Evolutionary conservation across 345 rosid species (phyloP).

Genomic region (Noccaea caerulescens): DNA sequence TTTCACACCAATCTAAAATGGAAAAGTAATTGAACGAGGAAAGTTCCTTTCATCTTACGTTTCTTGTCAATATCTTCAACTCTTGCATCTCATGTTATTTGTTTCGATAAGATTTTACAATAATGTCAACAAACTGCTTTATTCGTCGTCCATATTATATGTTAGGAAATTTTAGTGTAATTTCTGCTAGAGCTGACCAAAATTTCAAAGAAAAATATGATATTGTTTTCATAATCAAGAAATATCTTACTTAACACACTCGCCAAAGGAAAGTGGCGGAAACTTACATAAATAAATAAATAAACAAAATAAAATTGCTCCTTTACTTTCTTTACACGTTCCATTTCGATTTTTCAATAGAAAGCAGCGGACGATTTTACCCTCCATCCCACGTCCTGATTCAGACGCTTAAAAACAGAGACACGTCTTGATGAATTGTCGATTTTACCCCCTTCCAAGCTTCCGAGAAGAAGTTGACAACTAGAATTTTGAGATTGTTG

Average conservation of each 20-base stretch:
- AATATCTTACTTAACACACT: background rate
- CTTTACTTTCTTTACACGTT: background rate
- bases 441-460: constrained; percentile 28
- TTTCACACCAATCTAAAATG: too few relatives aligned
- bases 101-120: background rate
- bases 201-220: background rate
- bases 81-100: background rate
- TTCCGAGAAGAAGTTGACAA: constrained; percentile 48
- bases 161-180: background rate
- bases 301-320: constrained; percentile 6
- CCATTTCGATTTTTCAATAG: background rate
- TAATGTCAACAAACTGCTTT: too few relatives aligned
- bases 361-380: constrained; percentile 17
- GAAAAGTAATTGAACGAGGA: too few relatives aligned
- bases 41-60: background rate
- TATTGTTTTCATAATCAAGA: background rate
- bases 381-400: constrained; percentile 5
- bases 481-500: background rate
- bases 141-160: background rate
- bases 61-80: background rate
- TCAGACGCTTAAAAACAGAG: background rate
- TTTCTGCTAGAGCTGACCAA: background rate
- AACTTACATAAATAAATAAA: constrained; percentile 1
- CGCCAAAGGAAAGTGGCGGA: constrained; percentile 19
- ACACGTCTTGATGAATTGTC: constrained; percentile 4